These are phyloP conservation scores for Kluyveromyces lactis DNA, from an alignment of 805 yeast genomes.

Conservation along the genomic window DNA sequence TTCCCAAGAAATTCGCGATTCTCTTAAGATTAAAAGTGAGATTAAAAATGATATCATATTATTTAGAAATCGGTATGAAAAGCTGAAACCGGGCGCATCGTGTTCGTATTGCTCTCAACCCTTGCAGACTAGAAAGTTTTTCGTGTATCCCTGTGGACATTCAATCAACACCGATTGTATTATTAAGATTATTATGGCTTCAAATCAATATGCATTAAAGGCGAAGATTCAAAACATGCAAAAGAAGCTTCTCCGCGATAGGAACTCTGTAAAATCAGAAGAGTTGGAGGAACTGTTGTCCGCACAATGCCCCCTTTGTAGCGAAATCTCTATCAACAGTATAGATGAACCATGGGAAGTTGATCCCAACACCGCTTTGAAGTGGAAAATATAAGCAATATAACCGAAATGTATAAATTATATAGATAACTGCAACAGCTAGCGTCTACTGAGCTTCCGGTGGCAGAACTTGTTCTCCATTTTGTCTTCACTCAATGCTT, in stretches of 20 bases:
- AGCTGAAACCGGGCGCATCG: constrained; percentile 76
- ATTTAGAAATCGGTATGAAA: constrained; percentile 47
- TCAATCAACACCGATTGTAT: constrained; percentile 85
- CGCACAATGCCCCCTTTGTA: constrained; percentile 67
- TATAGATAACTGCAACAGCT: too few species aligned
- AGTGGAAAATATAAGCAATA: constrained; percentile 41
- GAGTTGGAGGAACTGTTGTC: constrained; percentile 55
- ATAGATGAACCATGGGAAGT: constrained; percentile 58
- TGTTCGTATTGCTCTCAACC: constrained; percentile 68
- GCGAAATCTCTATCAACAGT: constrained; percentile 59
- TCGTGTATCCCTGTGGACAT: constrained; percentile 84
- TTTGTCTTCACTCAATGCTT: too few species aligned
- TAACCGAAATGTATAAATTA: too few species aligned
- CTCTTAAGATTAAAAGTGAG: constrained; percentile 51
- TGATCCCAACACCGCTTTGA: constrained; percentile 33
- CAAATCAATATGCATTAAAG: constrained; percentile 60
- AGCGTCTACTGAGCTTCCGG: too few species aligned
- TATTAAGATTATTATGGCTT: constrained; percentile 48
- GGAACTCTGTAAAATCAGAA: constrained; percentile 21
- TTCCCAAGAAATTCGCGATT: constrained; percentile 67
- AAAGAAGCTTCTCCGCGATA: constrained; percentile 19
- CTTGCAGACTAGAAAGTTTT: constrained; percentile 62
- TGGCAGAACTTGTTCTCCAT: too few species aligned
- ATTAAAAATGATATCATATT: constrained; percentile 52
- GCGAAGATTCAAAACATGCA: constrained; percentile 44